Conservation (phyloP, 2,329 filamentous ascomycete genomes). For the Tolypocladium ovalisporum region DNA sequence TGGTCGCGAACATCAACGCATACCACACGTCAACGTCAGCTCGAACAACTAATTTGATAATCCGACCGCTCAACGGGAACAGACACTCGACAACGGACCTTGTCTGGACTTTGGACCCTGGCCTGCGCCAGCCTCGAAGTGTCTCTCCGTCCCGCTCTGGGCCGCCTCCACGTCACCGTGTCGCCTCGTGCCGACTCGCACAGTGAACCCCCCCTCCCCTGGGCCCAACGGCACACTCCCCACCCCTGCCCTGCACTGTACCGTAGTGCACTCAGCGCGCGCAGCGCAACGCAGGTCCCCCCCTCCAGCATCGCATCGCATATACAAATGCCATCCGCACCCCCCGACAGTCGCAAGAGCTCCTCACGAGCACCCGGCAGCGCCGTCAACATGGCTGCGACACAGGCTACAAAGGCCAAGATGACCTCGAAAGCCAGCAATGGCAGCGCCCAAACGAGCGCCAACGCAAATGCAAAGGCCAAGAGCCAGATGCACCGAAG, state of each 20-base stretch:
- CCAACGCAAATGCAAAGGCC: slow-evolving; percentile 41
- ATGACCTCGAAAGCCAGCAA: slow-evolving; percentile 40
- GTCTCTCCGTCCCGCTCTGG: slow-evolving; percentile 16
- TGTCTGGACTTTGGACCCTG: slow-evolving; percentile 13
- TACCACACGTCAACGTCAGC: neutral
- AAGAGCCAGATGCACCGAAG: slow-evolving; percentile 85
- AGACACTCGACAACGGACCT: slow-evolving; percentile 1
- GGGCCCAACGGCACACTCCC: slow-evolving; percentile 10
- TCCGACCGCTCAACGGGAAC: slow-evolving; percentile 2
- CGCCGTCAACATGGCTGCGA: slow-evolving; percentile 49
- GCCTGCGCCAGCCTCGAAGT: slow-evolving; percentile 4
- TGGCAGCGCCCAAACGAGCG: slow-evolving; percentile 17
- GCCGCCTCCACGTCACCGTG: slow-evolving; percentile 11
- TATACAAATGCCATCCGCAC: slow-evolving; percentile 51
- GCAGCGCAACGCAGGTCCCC: neutral
- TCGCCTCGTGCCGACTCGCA: neutral
- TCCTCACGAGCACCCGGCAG: slow-evolving; percentile 33
- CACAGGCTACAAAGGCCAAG: slow-evolving; percentile 49
- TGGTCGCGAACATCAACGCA: slow-evolving; percentile 3
- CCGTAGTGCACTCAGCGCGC: neutral
- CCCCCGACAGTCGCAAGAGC: slow-evolving; percentile 47
- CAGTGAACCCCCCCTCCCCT: slow-evolving; percentile 5
- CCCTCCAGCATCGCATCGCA: neutral
- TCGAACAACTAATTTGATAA: slow-evolving; percentile 7
- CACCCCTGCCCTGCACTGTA: slow-evolving; percentile 13